Percentiles rank a stretch among this genome's conserved stretches.
phyloP scores from a whole-genome alignment of 78 protist species.

The Anaeramoeba ignava region DNA sequence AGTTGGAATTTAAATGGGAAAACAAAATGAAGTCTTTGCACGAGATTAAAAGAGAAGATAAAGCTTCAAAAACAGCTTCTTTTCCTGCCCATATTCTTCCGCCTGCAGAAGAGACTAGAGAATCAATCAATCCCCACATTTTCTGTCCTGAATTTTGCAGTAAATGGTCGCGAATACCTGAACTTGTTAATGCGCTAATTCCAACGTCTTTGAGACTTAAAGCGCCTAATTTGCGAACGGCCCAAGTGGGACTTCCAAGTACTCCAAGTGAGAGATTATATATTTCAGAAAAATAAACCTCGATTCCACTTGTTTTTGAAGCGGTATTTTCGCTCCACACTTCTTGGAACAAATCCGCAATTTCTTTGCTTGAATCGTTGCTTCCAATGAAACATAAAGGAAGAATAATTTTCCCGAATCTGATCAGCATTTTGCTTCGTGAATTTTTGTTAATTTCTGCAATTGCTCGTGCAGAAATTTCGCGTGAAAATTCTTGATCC shows the following conservation, averaged over 20 bases:
- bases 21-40: no score
- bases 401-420: neutral
- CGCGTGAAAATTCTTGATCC: neutral
- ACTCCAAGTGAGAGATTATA: neutral
- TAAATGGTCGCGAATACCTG: neutral
- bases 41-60: neutral
- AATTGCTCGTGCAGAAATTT: neutral
- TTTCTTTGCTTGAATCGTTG: neutral
- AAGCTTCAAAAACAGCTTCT: neutral
- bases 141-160: neutral
- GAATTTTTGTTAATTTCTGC: neutral
- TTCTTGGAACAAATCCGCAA: neutral
- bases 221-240: neutral
- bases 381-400: neutral
- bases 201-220: neutral
- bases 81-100: neutral
- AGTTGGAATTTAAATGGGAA: no score
- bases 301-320: neutral
- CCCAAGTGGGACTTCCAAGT: neutral
- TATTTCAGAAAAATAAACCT: neutral
- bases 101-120: neutral
- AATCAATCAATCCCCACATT: neutral
- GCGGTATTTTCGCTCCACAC: neutral
- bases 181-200: neutral
- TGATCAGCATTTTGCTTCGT: neutral